Evolutionary conservation across 2,329 filamentous ascomycete genomes (phyloP), one percentile per base, ranked within the genome.

Genomic region (Arthroderma sp.): DNA sequence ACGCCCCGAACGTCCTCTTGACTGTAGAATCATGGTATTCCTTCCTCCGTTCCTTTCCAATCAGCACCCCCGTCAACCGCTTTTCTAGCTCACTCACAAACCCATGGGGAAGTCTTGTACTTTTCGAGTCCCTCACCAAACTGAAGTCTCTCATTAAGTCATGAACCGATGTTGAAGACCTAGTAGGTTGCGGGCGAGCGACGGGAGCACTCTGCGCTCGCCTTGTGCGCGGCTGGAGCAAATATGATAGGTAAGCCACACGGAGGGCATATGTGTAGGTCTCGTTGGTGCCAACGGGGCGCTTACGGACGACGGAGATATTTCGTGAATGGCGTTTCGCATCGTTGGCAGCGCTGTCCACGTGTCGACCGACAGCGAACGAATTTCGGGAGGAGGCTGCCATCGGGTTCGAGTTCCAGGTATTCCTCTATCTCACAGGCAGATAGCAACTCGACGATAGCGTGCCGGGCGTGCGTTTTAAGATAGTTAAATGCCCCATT

Each of bases 1-100:
- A 94, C 52, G 86, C 85, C 45, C 86, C 91, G 67, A 98, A 98
- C 1, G 86, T 93, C 49, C 89, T 77, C 67, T 94, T 95, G 52
- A 98, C 81, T 28, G 82, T 72, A n/a, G 84, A 73, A 68, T 98
- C 91, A 58, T 83, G 85, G 66, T 83, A 98, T 57, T 93, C 91
- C 9, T 85, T 86, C 59, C 89, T 75, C 53, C 73, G 80, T 66
- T 96, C 91, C 49, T 74, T 83, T 34, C 88, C 87, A 55, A 81
- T 77, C 55, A 96, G 67, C 42, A 94, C 82, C 30, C 81, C 81
- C 47, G 83, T 81, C 60, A 94, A 77, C 50, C 87, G 76, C 65
- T 88, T 89, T 57, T 84, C 80, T 47, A 85, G 65, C 54, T 78
- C 78, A 43, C 70, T 67, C 65, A 83, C 77, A 62, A 85, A 85